Base-by-base conservation (phyloP, 805 yeast species). In the Candida tammaniensis region DNA sequence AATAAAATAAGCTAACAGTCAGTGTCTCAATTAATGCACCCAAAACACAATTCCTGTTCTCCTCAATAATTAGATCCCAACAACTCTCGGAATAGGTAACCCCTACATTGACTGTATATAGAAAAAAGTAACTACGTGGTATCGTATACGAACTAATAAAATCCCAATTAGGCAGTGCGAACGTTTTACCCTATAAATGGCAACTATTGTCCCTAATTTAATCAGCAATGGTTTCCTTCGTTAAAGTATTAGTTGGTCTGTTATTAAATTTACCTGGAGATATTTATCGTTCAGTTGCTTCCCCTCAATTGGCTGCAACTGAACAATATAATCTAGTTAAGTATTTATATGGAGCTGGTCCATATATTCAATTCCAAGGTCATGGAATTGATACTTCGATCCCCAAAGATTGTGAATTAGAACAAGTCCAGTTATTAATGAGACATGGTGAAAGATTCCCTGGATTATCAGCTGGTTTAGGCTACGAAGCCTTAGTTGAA, bases 371-470 rank as follows among this genome's bases (percentile, higher is more conserved):
- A 33, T 65, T 63, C 31, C 55, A 60, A 3, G 82, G 82, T 1
- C 73, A 55, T 46, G 84, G 83, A 3, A 68, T 79, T 24, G 57
- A 72, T 11, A 52, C 67, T 14, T 74, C 61, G 7, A 44, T 64
- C 1, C 81, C 83, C n/a, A 61, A 55, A 7, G 63, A 62, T 28
- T 80, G 85, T 55, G 48, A 56, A 5, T 63, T 80, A 36, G 76
- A 75, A 46, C 91, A 83, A 55, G 86, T 82, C 7, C 87, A 82
- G 45, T 58, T 83, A 15, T 59, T 82, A 33, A 78, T 80, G 46
- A 72, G 95, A 50, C 94, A 86, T 51, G 94, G 91, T 14, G 93
- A 85, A 55, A 65, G 95, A 44, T 83, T 68, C 49, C 67, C 71
- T 6, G 53, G 66, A n/a, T 48, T 44, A 20, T 39, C 52, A 17